These are phyloP conservation scores for Syncephalastrum monosporum DNA, from an alignment of 371 early-diverging fungal species.

Conservation along the genomic window DNA sequence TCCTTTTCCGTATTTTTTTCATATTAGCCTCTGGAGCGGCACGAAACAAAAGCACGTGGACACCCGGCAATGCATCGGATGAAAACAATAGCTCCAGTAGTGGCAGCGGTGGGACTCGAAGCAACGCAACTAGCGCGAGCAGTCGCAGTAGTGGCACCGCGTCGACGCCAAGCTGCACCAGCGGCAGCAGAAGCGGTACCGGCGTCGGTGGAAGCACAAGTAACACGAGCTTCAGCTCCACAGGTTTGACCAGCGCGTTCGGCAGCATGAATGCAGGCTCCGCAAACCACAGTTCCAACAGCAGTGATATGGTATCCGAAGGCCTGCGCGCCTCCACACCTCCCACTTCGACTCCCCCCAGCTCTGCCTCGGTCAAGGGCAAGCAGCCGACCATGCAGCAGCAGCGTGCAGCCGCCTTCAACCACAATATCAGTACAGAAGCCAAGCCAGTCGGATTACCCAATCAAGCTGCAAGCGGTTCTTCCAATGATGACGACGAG, in stretches of 20 bases:
- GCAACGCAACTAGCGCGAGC: no score
- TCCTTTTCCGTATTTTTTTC: background rate
- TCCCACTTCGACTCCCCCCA: no score
- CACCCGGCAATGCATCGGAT: no score
- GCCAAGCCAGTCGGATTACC: background rate
- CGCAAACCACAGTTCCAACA: background rate
- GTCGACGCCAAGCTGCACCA: background rate
- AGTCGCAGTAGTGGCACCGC: no score
- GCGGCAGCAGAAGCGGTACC: slow-evolving; percentile 3
- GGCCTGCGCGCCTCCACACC: no score
- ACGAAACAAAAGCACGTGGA: slow-evolving; percentile 1
- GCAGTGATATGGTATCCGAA: background rate
- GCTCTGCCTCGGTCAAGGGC: no score
- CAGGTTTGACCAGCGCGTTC: no score
- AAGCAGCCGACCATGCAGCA: no score
- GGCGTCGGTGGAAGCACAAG: background rate
- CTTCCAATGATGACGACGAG: slow-evolving; percentile 14
- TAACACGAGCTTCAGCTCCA: no score
- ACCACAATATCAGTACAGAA: slow-evolving; percentile 4
- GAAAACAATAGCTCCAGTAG: slow-evolving; percentile 1
- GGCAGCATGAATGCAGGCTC: background rate
- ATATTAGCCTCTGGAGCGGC: background rate
- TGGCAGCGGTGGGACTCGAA: slow-evolving; percentile 2
- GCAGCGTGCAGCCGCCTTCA: no score
- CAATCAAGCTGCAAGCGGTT: slow-evolving; percentile 2